Percentiles rank a stretch among this genome's conserved stretches.
Conservation (phyloP, 2,329 filamentous ascomycete genomes). For the Zalaria sp. region DNA sequence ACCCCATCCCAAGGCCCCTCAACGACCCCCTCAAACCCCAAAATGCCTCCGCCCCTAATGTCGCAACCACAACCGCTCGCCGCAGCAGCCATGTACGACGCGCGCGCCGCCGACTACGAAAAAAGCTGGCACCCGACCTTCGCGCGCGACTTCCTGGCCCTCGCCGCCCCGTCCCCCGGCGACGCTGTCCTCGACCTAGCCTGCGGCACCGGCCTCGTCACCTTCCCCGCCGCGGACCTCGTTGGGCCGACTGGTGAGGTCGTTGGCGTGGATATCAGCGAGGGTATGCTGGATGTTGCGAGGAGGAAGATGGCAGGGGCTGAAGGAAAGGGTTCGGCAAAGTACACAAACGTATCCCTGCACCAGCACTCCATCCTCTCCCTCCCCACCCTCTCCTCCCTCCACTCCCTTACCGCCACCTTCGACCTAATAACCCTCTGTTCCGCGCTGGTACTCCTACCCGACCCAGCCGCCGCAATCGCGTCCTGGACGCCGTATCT, state of each 20-base stretch:
- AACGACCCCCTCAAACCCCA: too few species aligned
- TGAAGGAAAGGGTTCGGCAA: too few species aligned
- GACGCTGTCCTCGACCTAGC: constrained; percentile 31
- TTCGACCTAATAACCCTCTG: constrained; percentile 24
- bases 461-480: constrained; percentile 21
- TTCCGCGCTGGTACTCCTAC: constrained; percentile 26
- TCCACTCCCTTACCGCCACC: background rate
- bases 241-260: constrained; percentile 24
- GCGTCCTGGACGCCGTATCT: constrained; percentile 23
- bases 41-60: background rate
- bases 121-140: constrained; percentile 27
- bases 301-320: constrained; percentile 8
- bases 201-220: constrained; percentile 31
- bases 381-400: too few species aligned
- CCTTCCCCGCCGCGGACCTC: constrained; percentile 22
- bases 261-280: constrained; percentile 26
- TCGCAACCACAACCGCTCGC: background rate
- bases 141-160: constrained; percentile 22
- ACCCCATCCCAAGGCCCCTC: too few species aligned
- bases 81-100: constrained; percentile 16
- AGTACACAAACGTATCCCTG: background rate
- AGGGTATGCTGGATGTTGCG: constrained; percentile 26
- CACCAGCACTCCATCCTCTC: background rate
- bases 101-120: constrained; percentile 22
- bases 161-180: constrained; percentile 14